A percentile compares a stretch with the other conserved stretches of the same genome.
Conservation (phyloP, 306 rosid species). For the Dalbergia cochinchinensis region DNA sequence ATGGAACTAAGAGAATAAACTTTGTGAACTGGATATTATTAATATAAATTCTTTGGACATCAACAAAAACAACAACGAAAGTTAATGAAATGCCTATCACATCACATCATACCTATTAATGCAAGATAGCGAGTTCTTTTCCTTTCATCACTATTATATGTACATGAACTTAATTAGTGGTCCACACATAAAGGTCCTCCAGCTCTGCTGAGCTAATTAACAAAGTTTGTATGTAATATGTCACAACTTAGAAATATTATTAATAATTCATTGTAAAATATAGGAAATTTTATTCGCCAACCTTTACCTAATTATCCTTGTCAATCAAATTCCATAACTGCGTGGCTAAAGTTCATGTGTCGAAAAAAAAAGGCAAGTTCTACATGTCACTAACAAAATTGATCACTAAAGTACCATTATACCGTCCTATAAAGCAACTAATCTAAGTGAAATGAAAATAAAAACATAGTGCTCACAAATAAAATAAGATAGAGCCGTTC, state of each 20-base stretch:
- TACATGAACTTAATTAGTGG: slow-evolving; percentile 40
- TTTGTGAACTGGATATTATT: slow-evolving; percentile 41
- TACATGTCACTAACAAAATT: not conserved
- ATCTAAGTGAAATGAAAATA: not conserved
- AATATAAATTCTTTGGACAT: slow-evolving; percentile 14
- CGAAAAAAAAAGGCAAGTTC: not conserved
- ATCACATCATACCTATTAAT: slow-evolving; percentile 40
- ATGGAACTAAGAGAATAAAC: slow-evolving; percentile 37
- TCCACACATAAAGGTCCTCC: slow-evolving; percentile 38
- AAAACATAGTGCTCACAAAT: not conserved
- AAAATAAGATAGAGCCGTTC: not conserved
- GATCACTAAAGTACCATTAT: not conserved
- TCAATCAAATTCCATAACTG: slow-evolving; percentile 36
- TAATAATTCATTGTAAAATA: slow-evolving; percentile 8
- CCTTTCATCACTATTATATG: slow-evolving; percentile 25
- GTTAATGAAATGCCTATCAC: slow-evolving; percentile 38
- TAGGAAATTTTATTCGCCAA: slow-evolving; percentile 29
- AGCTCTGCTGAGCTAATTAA: slow-evolving; percentile 23
- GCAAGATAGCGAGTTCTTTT: slow-evolving; percentile 43
- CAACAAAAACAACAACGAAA: not conserved
- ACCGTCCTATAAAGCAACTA: not conserved
- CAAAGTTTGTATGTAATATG: slow-evolving; percentile 26
- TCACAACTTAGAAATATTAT: slow-evolving; percentile 36
- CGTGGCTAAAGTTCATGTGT: not conserved
- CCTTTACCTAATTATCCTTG: slow-evolving; percentile 45